These are phyloP conservation scores for Blastobotrys malaysiensis DNA, from an alignment of 1,139 yeast genomes.

Conservation along the genomic window DNA sequence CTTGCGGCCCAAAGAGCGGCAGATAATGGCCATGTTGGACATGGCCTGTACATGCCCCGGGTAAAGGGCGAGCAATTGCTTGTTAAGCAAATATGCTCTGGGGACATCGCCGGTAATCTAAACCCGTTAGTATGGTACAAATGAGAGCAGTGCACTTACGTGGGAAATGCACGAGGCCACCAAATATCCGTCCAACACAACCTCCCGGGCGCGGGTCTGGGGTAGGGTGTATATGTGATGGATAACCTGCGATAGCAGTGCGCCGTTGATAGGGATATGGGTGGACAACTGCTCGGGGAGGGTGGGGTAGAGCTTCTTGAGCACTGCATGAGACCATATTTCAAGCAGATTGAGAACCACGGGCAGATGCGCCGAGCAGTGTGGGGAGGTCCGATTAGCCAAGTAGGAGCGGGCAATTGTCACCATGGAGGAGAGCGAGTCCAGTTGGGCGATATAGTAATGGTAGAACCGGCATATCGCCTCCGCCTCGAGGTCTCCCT, in stretches of 20 bases:
- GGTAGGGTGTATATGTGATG: constrained; percentile 11
- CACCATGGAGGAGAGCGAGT: constrained; percentile 11
- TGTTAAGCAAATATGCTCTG: constrained; percentile 19
- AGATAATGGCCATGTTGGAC: constrained; percentile 23
- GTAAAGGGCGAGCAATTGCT: constrained; percentile 12
- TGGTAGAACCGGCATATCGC: neutral
- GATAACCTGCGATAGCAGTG: neutral
- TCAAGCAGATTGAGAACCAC: constrained; percentile 13
- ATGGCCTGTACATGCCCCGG: constrained; percentile 24
- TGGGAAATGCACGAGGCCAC: constrained; percentile 26
- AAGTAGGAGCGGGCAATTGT: constrained; percentile 11
- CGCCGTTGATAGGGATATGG: neutral
- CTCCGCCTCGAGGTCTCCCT: neutral
- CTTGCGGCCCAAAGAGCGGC: constrained; percentile 15
- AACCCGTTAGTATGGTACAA: constrained; percentile 3
- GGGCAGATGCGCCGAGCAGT: constrained; percentile 9
- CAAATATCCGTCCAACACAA: constrained; percentile 24
- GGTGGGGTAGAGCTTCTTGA: neutral
- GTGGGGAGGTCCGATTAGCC: constrained; percentile 6
- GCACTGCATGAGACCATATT: constrained; percentile 13
- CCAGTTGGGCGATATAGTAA: constrained; percentile 10
- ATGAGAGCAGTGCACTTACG: constrained; percentile 18
- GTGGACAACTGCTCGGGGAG: neutral
- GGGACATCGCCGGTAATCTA: constrained; percentile 19
- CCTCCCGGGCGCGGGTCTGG: constrained; percentile 4